Conservation (phyloP, 768 basidiomycete species). For the Butyriboletus loyo region DNA sequence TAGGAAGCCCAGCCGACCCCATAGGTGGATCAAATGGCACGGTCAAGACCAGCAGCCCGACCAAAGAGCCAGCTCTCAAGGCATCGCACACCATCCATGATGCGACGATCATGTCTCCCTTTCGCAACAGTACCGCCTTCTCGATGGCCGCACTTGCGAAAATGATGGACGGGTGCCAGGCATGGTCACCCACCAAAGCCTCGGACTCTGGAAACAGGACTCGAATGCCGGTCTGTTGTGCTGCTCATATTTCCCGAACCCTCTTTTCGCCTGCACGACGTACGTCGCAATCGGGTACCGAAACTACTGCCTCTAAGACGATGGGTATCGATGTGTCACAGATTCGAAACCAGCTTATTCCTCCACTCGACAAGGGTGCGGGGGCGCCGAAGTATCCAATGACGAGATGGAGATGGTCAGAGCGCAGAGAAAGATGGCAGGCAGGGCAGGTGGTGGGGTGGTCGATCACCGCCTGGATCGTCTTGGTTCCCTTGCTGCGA, state of each 20-base stretch:
- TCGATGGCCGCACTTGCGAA: background rate
- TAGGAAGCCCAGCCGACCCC: no score
- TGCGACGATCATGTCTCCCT: background rate
- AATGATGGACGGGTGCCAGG: background rate
- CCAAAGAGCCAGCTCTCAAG: background rate
- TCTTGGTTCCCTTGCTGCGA: no score
- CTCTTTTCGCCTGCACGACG: background rate
- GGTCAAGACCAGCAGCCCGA: background rate
- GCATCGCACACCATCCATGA: background rate
- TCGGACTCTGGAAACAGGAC: background rate
- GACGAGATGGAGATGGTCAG: slow-evolving; percentile 10
- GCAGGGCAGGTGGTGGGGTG: background rate
- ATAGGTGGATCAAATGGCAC: background rate
- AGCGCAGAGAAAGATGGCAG: slow-evolving; percentile 4
- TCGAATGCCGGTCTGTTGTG: background rate
- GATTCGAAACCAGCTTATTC: background rate
- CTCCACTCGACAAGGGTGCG: slow-evolving; percentile 1
- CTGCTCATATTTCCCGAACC: background rate
- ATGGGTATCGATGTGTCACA: background rate
- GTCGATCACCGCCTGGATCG: background rate
- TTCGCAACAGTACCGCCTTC: background rate
- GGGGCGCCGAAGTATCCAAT: background rate
- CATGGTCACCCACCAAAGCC: background rate
- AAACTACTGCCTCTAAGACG: background rate
- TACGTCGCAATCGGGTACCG: background rate